Evolutionary conservation across 176 grass and related monocot genomes (phyloP), one percentile per base, ranked within the genome.

Genomic region (Musa schizocarpa): DNA sequence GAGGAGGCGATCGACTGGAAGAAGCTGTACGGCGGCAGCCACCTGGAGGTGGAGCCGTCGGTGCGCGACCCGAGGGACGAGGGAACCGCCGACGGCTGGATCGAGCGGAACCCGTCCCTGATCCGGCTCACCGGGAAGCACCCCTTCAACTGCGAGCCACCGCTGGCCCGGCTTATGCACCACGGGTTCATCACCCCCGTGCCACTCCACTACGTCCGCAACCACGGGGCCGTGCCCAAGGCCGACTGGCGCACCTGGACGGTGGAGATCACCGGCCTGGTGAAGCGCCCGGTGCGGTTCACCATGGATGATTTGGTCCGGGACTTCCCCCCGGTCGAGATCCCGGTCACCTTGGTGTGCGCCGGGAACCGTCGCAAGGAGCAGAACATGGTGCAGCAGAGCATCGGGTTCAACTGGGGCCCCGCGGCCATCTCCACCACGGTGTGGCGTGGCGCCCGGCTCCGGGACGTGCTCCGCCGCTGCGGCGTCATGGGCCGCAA

Each of bases 201-300:
- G 48, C 59, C 59, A 3, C 75, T 77, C n/a, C 75, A 77, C 75
- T 77, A 77, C 75, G 75, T 77, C 6, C 75, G 75, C 49, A 77
- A 77, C 75, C 75, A 77, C 59, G 75, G 75, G 6, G 61, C 61
- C 61, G 75, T 77, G 19, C 75, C 75, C 19, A 34, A n/a, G 1
- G 75, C 75, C n/a, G 59, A 77, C 8, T 65, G 20, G 75, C 20
- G 13, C 19, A 6, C 75, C 20, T 77, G 75, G 75, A 77, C 34
- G 43, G 61, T 77, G 24, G 75, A 77, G n/a, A 17, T 77, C 58
- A 77, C 75, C 48, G 75, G 75, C 1, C 59, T 77, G 1, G 75
- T 77, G 23, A 53, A 26, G 21, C 58, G 61, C 49, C 75, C 75
- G 1, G 49, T 20, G 1, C 48, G 34, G 20, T n/a, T 77, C 75